Conservation (phyloP, 2,329 filamentous ascomycete species). For the Pleomassaria siparia region DNA sequence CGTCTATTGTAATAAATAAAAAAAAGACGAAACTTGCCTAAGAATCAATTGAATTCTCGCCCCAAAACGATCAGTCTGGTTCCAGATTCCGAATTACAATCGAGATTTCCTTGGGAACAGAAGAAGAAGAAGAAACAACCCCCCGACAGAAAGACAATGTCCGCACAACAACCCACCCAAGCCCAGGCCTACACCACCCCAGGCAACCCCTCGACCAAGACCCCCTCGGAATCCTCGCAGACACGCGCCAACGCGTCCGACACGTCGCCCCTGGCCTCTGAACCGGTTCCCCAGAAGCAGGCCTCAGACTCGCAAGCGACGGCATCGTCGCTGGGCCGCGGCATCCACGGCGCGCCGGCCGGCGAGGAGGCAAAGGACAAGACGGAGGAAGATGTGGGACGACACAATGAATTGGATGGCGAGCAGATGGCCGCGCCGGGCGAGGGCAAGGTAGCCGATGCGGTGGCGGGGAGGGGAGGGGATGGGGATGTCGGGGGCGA, state of each 20-base stretch:
- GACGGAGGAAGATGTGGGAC: constrained; percentile 45
- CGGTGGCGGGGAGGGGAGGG: constrained; percentile 39
- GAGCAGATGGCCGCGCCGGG: constrained; percentile 52
- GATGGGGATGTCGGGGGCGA: constrained; percentile 37
- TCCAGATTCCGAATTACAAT: neutral
- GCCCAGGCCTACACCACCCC: constrained; percentile 50
- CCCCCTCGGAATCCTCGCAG: constrained; percentile 41
- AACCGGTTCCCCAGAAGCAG: constrained; percentile 44
- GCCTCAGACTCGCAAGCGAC: constrained; percentile 40
- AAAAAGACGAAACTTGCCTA: no score
- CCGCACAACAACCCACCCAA: constrained; percentile 47
- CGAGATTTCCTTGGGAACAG: neutral
- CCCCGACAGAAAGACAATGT: constrained; percentile 27
- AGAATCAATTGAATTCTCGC: no score
- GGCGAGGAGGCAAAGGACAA: constrained; percentile 48
- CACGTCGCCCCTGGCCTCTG: constrained; percentile 31
- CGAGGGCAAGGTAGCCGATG: constrained; percentile 48
- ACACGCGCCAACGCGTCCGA: constrained; percentile 39
- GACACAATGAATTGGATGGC: constrained; percentile 49
- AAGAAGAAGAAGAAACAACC: no score
- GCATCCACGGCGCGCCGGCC: constrained; percentile 46
- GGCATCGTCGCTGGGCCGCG: constrained; percentile 42
- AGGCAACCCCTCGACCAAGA: constrained; percentile 49
- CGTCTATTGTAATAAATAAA: no score
- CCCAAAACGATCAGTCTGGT: neutral